Percentiles rank a stretch among this genome's conserved stretches.
Conservation (phyloP, 2,329 filamentous ascomycete genomes). For the Trichothecium sympodiale region DNA sequence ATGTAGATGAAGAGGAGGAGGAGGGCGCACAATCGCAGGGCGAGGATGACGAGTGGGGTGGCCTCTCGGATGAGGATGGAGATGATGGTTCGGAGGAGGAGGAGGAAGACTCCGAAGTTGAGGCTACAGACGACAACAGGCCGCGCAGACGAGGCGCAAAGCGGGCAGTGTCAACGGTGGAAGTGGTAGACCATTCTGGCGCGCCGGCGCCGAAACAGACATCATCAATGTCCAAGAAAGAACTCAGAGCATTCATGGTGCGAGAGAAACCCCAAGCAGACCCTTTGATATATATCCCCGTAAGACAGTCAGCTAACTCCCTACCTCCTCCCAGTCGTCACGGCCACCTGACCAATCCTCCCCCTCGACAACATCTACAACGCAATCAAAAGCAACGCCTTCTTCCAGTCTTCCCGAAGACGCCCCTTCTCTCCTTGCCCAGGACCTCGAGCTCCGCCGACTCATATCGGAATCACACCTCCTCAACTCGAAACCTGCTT, state of each 20-base stretch:
- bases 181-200: constrained; percentile 51
- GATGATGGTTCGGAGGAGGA: constrained; percentile 2
- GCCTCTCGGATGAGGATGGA: constrained; percentile 4
- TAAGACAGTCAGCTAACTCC: constrained; percentile 5
- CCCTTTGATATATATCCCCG: too few relatives aligned
- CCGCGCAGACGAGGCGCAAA: constrained; percentile 6
- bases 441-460: constrained; percentile 85
- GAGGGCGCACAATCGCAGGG: constrained; percentile 9
- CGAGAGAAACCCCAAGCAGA: too few relatives aligned
- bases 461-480: constrained; percentile 88
- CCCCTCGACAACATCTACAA: constrained; percentile 9
- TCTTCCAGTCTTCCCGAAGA: constrained; percentile 36
- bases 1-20: constrained; percentile 6
- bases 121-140: constrained; percentile 11
- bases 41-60: constrained; percentile 3
- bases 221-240: constrained; percentile 48
- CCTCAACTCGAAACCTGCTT: constrained; percentile 43
- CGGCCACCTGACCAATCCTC: constrained; percentile 30
- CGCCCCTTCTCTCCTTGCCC: constrained; percentile 63
- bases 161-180: constrained; percentile 23
- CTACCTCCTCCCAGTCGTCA: constrained; percentile 27
- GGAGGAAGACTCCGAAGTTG: constrained; percentile 11
- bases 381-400: neutral
- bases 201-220: constrained; percentile 23
- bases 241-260: constrained; percentile 72